Evolutionary conservation across 2,329 filamentous ascomycete genomes (phyloP), one percentile per base, ranked within the genome.

Genomic region (Arthrinium phaeospermum): DNA sequence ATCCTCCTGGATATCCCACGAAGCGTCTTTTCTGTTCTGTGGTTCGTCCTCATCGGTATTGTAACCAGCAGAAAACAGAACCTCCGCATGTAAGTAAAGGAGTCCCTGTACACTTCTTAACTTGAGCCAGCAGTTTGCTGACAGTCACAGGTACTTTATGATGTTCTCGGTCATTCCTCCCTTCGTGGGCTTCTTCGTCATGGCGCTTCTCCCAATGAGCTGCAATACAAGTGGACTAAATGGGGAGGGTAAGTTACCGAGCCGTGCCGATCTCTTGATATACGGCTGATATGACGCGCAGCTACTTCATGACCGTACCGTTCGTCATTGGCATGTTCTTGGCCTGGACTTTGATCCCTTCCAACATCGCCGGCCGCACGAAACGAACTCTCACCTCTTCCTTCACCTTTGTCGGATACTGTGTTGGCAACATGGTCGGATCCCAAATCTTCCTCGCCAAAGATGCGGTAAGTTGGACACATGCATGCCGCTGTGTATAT

Each of bases 301-400:
- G 76, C 53, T 82, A 80, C 72, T 79, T 82, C 73, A 81, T 83
- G 75, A 81, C 80, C 0, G 80, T 82, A 0, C 77, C 81, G 0
- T 80, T 78, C 41, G 77, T 80, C 30, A 77, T 83, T 19, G 77
- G 74, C 8, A 70, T 82, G 3, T 82, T 82, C 71, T 72, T 82
- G 0, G 80, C 80, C 10, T 82, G 80, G 81, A 80, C 80, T 0
- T 72, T 82, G 57, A 81, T 86, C 68, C 83, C 85, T 0, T 84
- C 83, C 46, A 86, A 86, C 75, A 80, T 85, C 4, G 84, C 83
- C 5, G 85, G 85, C 10, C 80, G 84, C 10, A 86, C 85, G 0
- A 86, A 86, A 30, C 14, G 72, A 34, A 73, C 72, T 2, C 68
- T 73, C 14, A 73, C 72, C 12, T 73, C 72, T 6, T 73, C 72